phyloP scores from a whole-genome alignment of 2,329 filamentous ascomycete genomes.

The Aspergillus flavus region DNA sequence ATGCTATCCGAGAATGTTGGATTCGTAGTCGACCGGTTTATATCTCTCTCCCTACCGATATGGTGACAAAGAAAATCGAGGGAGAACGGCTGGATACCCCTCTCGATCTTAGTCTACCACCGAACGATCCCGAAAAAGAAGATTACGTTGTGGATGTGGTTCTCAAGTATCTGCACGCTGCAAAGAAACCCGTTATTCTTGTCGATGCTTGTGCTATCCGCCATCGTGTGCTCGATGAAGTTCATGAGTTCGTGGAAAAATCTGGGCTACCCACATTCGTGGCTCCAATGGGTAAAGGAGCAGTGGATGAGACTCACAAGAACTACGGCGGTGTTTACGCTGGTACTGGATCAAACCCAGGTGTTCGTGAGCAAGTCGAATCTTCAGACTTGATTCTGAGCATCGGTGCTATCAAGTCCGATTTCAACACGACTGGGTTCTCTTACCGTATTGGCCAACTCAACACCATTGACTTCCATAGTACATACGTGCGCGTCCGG shows the following conservation, averaged over 20 bases:
- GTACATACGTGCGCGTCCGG: conserved; percentile 70
- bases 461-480: conserved; percentile 82
- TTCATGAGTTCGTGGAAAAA: conserved; percentile 71
- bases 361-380: conserved; percentile 43
- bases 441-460: conserved; percentile 78
- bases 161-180: conserved; percentile 70
- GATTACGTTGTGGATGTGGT: conserved; percentile 82
- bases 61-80: conserved; percentile 75
- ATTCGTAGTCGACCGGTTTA: conserved; percentile 77
- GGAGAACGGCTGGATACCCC: conserved; percentile 70
- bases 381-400: conserved; percentile 46
- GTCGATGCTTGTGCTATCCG: conserved; percentile 83
- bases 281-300: conserved; percentile 88
- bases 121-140: conserved; percentile 72
- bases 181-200: conserved; percentile 75
- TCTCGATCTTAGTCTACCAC: conserved; percentile 66
- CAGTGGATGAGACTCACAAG: conserved; percentile 73
- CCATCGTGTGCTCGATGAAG: conserved; percentile 72
- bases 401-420: conserved; percentile 49
- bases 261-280: conserved; percentile 79
- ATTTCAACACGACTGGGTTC: conserved; percentile 67
- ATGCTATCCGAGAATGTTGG: conserved; percentile 74
- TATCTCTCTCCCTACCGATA: conserved; percentile 79
- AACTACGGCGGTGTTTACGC: conserved; percentile 84
- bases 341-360: conserved; percentile 70